phyloP scores from a whole-genome alignment of 2,329 filamentous ascomycete genomes.

The Colletotrichum filicis region DNA sequence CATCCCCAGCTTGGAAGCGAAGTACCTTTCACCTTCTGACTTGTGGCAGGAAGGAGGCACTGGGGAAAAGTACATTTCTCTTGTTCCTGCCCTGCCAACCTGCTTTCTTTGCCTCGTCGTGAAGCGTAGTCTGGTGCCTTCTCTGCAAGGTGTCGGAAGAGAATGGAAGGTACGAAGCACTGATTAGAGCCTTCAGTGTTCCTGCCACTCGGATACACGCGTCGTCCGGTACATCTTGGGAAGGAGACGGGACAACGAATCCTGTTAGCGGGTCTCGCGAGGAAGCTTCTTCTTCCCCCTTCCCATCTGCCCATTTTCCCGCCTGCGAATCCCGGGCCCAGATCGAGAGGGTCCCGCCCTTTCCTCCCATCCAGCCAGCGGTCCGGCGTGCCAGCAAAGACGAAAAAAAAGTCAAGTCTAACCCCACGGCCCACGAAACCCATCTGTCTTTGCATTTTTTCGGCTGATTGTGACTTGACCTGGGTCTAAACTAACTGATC shows the following conservation, averaged over 20 bases:
- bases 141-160: too few relatives aligned
- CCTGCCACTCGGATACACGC: constrained; percentile 23
- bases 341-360: constrained; percentile 23
- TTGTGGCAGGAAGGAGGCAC: background rate
- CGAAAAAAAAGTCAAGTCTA: constrained; percentile 20
- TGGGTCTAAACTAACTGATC: constrained; percentile 14
- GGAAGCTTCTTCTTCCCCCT: constrained; percentile 19
- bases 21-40: constrained; percentile 2
- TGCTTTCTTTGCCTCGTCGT: background rate
- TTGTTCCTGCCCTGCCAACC: background rate
- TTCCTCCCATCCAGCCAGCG: background rate
- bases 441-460: constrained; percentile 25
- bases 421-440: constrained; percentile 23
- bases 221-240: constrained; percentile 26
- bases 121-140: background rate
- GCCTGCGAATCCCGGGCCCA: constrained; percentile 16
- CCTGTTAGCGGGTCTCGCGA: background rate
- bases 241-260: background rate
- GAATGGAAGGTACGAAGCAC: background rate
- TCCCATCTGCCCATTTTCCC: constrained; percentile 15
- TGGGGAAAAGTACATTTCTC: background rate
- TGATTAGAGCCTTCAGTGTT: background rate
- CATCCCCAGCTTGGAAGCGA: background rate
- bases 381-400: too few relatives aligned
- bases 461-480: constrained; percentile 24